Evolutionary conservation across 768 basidiomycete genomes (phyloP), one percentile per base, ranked within the genome.

Genomic region (Suillus fuscotomentosus): DNA sequence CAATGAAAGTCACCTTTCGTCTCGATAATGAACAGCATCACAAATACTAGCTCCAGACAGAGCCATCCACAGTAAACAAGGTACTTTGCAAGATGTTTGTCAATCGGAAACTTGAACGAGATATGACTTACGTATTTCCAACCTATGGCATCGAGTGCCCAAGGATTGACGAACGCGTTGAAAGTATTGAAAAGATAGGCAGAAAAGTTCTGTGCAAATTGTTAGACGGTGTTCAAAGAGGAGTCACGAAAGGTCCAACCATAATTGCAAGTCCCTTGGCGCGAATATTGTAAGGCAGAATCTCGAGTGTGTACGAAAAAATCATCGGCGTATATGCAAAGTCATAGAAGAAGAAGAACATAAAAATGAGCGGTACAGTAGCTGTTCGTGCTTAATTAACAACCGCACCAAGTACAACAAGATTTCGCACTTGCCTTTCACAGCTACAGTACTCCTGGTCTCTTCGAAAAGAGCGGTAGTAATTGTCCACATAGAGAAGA

Each of bases 251-350:
- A 22, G 11, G 22, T 71, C 80, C 17, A 64, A 87, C 88, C 88
- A 92, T 91, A 42, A 91, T 72, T 8, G 90, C 87, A 66, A 91
- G 88, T 0, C 92, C 92, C 70, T 88, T 91, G 11, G 92, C 92
- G 60, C 94, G 87, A 64, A 94, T 87, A 64, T 80, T 82, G 76
- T 86, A 92, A 0, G 92, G 93, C 4, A 95, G 75, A 67, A 95
- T 94, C 73, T 95, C 94, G 63, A 94, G 78, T 7, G 84, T 82
- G 68, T 86, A 88, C 0, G 82, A 70, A 38, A 86, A 74, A 31
- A 90, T 78, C 76, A 94, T 83, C 5, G 93, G 91, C 2, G 88
- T 88, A 72, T 92, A 93, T 34, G 90, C 90, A 63, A 93, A 80
- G 69, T 91, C 88, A 65, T 86, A 86, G 27, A 73, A 69, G 69